A percentile compares a stretch with the other conserved stretches of the same genome.
Conservation (phyloP, 768 basidiomycete genomes). For the Podaxis mareebaensis region DNA sequence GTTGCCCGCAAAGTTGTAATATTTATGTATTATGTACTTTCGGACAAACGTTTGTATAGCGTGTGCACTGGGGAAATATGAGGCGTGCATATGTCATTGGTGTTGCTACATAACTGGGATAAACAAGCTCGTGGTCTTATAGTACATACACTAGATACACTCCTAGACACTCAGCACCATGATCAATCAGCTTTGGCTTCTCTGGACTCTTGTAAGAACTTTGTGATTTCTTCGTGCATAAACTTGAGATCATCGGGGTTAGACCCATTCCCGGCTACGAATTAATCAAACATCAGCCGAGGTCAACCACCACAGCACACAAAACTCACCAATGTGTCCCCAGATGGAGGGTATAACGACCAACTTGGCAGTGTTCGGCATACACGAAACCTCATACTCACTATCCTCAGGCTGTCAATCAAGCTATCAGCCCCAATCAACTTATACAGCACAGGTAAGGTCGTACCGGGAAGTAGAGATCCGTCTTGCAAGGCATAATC, state of each 20-base stretch:
- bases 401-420: slow-evolving; percentile 53
- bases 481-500: slow-evolving; percentile 61
- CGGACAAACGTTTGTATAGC: neutral
- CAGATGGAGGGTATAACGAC: slow-evolving; percentile 56
- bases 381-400: slow-evolving; percentile 43
- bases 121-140: too few relatives aligned
- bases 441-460: neutral
- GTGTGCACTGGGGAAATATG: neutral
- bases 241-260: slow-evolving; percentile 42
- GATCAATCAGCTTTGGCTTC: neutral
- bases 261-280: slow-evolving; percentile 43
- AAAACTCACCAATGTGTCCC: slow-evolving; percentile 54
- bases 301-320: neutral
- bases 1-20: slow-evolving; percentile 37
- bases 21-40: neutral
- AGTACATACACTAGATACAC: too few relatives aligned
- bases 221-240: slow-evolving; percentile 41
- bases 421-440: neutral
- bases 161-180: too few relatives aligned
- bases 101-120: neutral
- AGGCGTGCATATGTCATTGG: neutral
- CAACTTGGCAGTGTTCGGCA: slow-evolving; percentile 42
- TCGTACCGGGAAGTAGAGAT: slow-evolving; percentile 55
- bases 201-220: slow-evolving; percentile 40
- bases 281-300: neutral